Evolutionary conservation across 345 rosid genomes (phyloP), one percentile per base, ranked within the genome.

Genomic region (Erysimum cheiranthoides): DNA sequence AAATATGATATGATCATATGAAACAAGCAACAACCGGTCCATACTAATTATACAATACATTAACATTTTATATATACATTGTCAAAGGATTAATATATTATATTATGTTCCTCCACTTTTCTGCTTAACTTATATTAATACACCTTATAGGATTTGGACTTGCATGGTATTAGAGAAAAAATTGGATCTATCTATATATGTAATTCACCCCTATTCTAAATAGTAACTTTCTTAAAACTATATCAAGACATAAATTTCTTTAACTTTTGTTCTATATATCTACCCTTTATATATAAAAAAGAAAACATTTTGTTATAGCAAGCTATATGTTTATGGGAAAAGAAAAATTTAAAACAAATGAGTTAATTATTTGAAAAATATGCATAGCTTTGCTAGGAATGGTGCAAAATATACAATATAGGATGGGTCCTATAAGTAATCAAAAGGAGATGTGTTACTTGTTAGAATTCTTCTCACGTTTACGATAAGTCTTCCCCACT

Each of bases 391-490:
- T 7, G 2, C 1, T 2, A 27, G 8, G 28, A 56, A 56, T 25
- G 18, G 57, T 21, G 1, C 25, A 21, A n/a, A n/a, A 32, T 56
- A 66, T 16, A 13, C 0, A 28, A 38, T 21, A 39, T 36, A 51
- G 16, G 38, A 50, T 75, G 54, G 54, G 60, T n/a, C 4, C 18
- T 30, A 27, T 49, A 5, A 66, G 10, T 34, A 59, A 68, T 75
- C 8, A 75, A 75, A 67, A 40, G n/a, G 45, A 68, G 63, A 61
- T n/a, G 69, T 76, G 25, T 76, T 52, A 12, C 79, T 61, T 69
- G 70, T 76, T 51, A 68, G 70, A 68, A 76, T 69, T 76, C 50
- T 2, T 68, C 69, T 68, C 74, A 76, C 27, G 69, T 61, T 76
- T 62, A 61, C 39, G 64, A 51, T n/a, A 68, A 59, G 79, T 75